Evolutionary conservation across 192 early-diverging fungal genomes (phyloP), one percentile per base, ranked within the genome.

Genomic region (Coemansia reversa): DNA sequence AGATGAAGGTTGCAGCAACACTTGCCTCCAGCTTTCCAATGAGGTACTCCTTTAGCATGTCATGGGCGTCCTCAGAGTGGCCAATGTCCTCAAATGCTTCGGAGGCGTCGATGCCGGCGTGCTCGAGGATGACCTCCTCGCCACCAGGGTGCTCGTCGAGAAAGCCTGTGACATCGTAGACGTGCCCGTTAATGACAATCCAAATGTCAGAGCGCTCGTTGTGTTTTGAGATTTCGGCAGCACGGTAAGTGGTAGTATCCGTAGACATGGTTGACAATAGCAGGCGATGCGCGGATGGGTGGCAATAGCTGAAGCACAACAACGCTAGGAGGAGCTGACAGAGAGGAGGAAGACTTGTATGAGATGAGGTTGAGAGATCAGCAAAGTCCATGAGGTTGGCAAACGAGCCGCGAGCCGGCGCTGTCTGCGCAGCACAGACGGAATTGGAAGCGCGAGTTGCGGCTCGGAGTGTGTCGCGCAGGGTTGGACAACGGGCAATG

Each of bases 61-160:
- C 91, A 58, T 87, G 89, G 24, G 96, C 96, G 68, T 98, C 96
- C 55, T 95, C 91, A 29, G 92, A 94, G 84, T 98, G 94, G 23
- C 96, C 96, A 72, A 98, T 93, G 75, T 96, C 94, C 59, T 98
- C 94, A 83, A 98, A 98, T 22, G 93, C 89, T 66, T 91, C 94
- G 42, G 91, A 92, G 29, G 93, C 91, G 75, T 98, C 94, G 65
- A 84, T 85, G 76, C 93, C 96, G 54, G 87, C 94, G 66, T 90
- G 86, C 79, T 96, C 96, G 48, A 95, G 69, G 63, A 98, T 81
- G 14, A 98, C 92, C 76, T 98, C 96, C 81, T 96, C 96, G 73
- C 96, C 96, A 74, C 96, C 96, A 23, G 96, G 96, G 76, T 98
- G 96, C 91, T 97, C 90, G 68, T 91, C 89, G 60, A 91, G 84